Conservation (phyloP, 2,329 filamentous ascomycete genomes). For the Penicillium expansum region DNA sequence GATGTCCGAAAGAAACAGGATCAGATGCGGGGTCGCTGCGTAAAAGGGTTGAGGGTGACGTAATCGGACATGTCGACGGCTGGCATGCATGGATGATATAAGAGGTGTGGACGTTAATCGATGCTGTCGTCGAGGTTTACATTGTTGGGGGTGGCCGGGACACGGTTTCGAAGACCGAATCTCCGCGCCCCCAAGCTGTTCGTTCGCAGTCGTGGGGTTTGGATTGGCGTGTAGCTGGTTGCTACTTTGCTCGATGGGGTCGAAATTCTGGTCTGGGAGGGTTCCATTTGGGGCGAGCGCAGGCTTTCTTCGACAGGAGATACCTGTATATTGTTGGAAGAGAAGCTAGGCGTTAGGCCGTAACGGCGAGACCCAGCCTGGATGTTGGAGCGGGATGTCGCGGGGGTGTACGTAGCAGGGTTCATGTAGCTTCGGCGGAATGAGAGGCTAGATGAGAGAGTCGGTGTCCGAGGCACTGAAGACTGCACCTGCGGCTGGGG, state of each 20-base stretch:
- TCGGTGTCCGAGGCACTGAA: slow-evolving; percentile 31
- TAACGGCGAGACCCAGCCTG: slow-evolving; percentile 45
- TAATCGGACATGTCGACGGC: not conserved
- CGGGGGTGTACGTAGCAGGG: slow-evolving; percentile 34
- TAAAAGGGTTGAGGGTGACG: not conserved
- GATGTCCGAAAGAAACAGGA: not conserved
- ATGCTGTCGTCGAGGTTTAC: slow-evolving; percentile 33
- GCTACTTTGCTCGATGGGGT: slow-evolving; percentile 36
- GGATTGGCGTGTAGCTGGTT: slow-evolving; percentile 39
- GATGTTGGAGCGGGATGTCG: slow-evolving; percentile 39
- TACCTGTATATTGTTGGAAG: slow-evolving; percentile 18
- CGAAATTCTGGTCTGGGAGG: slow-evolving; percentile 34
- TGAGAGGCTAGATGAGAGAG: slow-evolving; percentile 31
- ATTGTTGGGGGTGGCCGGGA: slow-evolving; percentile 24
- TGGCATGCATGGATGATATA: not conserved
- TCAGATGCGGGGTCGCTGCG: slow-evolving; percentile 7
- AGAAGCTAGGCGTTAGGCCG: slow-evolving; percentile 25
- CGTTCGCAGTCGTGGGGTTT: slow-evolving; percentile 36
- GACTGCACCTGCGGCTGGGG: slow-evolving; percentile 12
- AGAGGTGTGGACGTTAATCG: slow-evolving; percentile 20
- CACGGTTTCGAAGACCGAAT: slow-evolving; percentile 35
- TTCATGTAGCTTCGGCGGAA: slow-evolving; percentile 39
- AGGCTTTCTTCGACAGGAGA: slow-evolving; percentile 20
- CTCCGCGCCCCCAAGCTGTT: slow-evolving; percentile 38
- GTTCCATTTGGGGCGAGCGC: slow-evolving; percentile 20